Evolutionary conservation across 2,329 filamentous ascomycete genomes (phyloP).

Genomic region (Orbilia javanica): DNA sequence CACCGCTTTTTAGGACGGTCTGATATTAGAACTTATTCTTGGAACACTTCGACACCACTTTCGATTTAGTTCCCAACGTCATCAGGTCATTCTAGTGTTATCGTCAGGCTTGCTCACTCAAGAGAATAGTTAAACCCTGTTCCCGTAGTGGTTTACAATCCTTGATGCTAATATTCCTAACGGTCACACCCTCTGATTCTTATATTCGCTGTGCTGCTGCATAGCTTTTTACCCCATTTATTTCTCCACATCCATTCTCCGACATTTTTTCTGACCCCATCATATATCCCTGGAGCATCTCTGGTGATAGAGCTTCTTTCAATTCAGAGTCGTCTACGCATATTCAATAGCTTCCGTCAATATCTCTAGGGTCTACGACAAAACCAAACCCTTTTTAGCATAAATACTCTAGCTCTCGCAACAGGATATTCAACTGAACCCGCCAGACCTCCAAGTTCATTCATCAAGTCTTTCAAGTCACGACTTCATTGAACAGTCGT

Average conservation of each 20-base stretch:
- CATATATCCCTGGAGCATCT: constrained; percentile 45
- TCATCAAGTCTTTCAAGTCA: constrained; percentile 27
- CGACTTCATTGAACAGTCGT: constrained; percentile 18
- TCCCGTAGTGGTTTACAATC: constrained; percentile 27
- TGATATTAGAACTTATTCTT: constrained; percentile 35
- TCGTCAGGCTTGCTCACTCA: constrained; percentile 43
- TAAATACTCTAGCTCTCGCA: constrained; percentile 17
- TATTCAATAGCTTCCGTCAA: neutral
- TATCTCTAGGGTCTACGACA: constrained; percentile 19
- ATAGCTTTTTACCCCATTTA: constrained; percentile 42
- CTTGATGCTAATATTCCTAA: constrained; percentile 45
- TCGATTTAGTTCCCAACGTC: constrained; percentile 33
- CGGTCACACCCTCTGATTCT: constrained; percentile 31
- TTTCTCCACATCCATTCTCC: constrained; percentile 57
- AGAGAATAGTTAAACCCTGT: constrained; percentile 28
- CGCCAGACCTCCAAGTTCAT: neutral
- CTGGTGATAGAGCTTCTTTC: constrained; percentile 6
- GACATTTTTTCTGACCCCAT: constrained; percentile 32
- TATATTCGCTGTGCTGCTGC: constrained; percentile 46
- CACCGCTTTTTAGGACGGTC: constrained; percentile 32
- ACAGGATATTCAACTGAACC: neutral
- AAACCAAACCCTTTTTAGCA: constrained; percentile 28
- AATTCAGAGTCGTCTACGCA: constrained; percentile 23
- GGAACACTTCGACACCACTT: constrained; percentile 32
- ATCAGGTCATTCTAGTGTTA: constrained; percentile 58